A percentile compares a stretch with the other conserved stretches of the same genome.
Conservation (phyloP, 495 filamentous ascomycete species). For the Aspergillus asperescens region DNA sequence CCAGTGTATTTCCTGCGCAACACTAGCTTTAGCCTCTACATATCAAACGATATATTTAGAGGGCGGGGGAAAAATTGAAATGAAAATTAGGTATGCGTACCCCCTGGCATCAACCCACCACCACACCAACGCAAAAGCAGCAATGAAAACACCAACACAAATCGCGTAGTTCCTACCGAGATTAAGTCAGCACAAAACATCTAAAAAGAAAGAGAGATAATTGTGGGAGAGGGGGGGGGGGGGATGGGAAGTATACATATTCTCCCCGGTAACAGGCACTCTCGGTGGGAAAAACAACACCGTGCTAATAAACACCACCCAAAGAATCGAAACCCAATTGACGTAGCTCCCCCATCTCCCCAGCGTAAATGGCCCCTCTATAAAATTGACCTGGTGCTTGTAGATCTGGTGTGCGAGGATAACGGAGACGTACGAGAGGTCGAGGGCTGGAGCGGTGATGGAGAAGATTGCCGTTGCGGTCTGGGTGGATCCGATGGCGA, state of each 20-base stretch:
- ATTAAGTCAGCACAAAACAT: not conserved
- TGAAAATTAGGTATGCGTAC: slow-evolving; percentile 35
- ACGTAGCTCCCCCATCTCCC: slow-evolving; percentile 55
- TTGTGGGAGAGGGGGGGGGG: not conserved
- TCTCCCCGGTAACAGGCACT: slow-evolving; percentile 55
- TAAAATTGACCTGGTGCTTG: slow-evolving; percentile 51
- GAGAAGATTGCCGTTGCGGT: slow-evolving; percentile 67
- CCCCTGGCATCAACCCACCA: slow-evolving; percentile 58
- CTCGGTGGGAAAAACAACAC: slow-evolving; percentile 62
- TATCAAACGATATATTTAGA: no score
- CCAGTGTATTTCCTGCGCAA: slow-evolving; percentile 48
- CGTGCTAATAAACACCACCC: slow-evolving; percentile 64
- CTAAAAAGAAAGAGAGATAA: not conserved
- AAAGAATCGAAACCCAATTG: slow-evolving; percentile 56
- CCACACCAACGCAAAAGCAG: slow-evolving; percentile 56
- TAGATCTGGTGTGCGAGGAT: slow-evolving; percentile 61
- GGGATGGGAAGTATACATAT: slow-evolving; percentile 46
- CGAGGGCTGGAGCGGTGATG: slow-evolving; percentile 64
- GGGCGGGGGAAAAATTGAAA: not conserved
- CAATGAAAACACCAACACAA: slow-evolving; percentile 59
- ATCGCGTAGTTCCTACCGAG: slow-evolving; percentile 59
- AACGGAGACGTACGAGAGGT: slow-evolving; percentile 64
- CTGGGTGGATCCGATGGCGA: slow-evolving; percentile 62
- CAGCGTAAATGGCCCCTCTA: slow-evolving; percentile 60
- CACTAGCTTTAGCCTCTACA: not conserved